Evolutionary conservation across 2,329 filamentous ascomycete genomes (phyloP).

Genomic region (Xylaria sp.): DNA sequence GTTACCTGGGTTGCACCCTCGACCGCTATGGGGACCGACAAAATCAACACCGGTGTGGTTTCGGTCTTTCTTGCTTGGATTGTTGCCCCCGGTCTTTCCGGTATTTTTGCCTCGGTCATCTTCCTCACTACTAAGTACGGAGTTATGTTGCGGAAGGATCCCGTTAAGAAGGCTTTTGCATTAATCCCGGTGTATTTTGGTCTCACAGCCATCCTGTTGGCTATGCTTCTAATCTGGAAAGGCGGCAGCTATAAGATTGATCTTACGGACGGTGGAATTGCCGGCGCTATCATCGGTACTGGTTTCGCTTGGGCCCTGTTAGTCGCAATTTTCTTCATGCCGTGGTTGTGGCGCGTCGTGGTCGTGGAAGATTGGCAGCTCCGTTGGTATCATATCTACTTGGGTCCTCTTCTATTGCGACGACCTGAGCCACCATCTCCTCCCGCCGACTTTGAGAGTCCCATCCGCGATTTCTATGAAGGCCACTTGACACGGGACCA

Average conservation of each 20-base stretch:
- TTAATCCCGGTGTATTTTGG: slow-evolving; percentile 63
- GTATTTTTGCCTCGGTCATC: slow-evolving; percentile 57
- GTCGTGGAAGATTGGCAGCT: slow-evolving; percentile 66
- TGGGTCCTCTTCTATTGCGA: slow-evolving; percentile 58
- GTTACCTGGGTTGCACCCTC: slow-evolving; percentile 60
- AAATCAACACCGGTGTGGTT: slow-evolving; percentile 56
- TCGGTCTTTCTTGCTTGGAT: slow-evolving; percentile 67
- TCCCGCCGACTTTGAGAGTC: slow-evolving; percentile 49
- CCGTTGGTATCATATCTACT: slow-evolving; percentile 57
- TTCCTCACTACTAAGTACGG: slow-evolving; percentile 63
- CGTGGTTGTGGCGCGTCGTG: slow-evolving; percentile 63
- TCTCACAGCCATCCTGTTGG: slow-evolving; percentile 58
- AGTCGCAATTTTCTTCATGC: slow-evolving; percentile 59
- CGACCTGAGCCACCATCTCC: slow-evolving; percentile 48
- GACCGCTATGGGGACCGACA: slow-evolving; percentile 38
- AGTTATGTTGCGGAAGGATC: slow-evolving; percentile 59
- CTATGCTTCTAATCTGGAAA: slow-evolving; percentile 67
- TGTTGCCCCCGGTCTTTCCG: slow-evolving; percentile 63
- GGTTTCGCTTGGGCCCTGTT: slow-evolving; percentile 57
- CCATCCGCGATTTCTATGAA: slow-evolving; percentile 60
- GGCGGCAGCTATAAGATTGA: slow-evolving; percentile 53
- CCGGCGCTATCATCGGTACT: slow-evolving; percentile 59
- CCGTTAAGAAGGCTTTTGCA: slow-evolving; percentile 58
- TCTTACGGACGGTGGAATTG: slow-evolving; percentile 54
- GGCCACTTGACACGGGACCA: slow-evolving; percentile 61